Evolutionary conservation across 2,329 filamentous ascomycete species (phyloP).

Genomic region (Thelonectria olida): DNA sequence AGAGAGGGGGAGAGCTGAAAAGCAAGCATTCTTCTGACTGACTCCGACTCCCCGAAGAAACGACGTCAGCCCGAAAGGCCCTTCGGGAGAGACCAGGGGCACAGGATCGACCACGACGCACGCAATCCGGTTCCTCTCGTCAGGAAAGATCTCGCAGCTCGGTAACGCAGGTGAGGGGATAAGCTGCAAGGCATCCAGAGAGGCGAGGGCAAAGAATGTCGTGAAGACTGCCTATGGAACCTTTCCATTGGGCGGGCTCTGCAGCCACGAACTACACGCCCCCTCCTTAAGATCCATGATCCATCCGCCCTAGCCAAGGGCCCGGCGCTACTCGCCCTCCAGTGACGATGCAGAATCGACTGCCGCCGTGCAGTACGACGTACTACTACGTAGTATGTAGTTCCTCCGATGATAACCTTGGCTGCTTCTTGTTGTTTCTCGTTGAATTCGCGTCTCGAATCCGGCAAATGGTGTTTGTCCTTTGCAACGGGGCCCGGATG

Average conservation of each 20-base stretch:
- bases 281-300: conserved; percentile 20
- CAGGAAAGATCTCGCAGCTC: conserved; percentile 21
- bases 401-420: neutral
- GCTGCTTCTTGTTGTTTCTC: conserved; percentile 8
- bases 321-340: conserved; percentile 20
- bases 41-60: neutral
- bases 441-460: conserved; percentile 19
- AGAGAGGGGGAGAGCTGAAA: too few relatives aligned
- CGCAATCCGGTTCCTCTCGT: conserved; percentile 21
- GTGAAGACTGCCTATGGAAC: conserved; percentile 15
- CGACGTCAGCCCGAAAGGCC: neutral
- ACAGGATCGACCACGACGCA: conserved; percentile 22
- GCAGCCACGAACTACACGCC: conserved; percentile 36
- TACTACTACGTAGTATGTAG: conserved; percentile 15
- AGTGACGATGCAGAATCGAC: conserved; percentile 18
- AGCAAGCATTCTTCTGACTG: neutral
- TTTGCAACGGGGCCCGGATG: conserved; percentile 8
- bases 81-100: neutral
- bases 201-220: conserved; percentile 1
- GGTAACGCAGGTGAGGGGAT: conserved; percentile 6
- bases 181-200: conserved; percentile 28
- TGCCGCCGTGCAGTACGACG: neutral
- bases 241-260: conserved; percentile 17
- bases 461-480: conserved; percentile 5
- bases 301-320: conserved; percentile 5